Evolutionary conservation across 2,329 filamentous ascomycete species (phyloP).

Genomic region (Tolypocladium pustulatum): DNA sequence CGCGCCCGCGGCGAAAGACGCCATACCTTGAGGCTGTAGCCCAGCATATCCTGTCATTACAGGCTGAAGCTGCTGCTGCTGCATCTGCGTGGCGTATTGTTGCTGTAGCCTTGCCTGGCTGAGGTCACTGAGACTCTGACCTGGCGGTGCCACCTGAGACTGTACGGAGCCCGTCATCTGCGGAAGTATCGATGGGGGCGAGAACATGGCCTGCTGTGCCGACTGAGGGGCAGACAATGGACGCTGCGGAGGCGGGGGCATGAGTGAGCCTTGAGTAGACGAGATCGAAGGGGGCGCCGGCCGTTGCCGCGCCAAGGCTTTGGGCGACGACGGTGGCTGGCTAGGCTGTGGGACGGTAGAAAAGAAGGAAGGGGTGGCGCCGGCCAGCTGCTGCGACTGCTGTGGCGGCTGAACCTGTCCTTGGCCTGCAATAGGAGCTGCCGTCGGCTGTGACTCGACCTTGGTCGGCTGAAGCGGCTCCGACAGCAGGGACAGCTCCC

Average conservation of each 20-base stretch:
- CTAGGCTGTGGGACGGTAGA: conserved; percentile 29
- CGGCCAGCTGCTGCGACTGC: conserved; percentile 33
- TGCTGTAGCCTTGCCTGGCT: conserved; percentile 56
- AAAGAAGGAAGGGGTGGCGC: conserved; percentile 51
- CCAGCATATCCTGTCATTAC: conserved; percentile 23
- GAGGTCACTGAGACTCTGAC: conserved; percentile 68
- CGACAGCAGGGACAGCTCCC: conserved; percentile 43
- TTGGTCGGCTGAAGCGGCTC: conserved; percentile 43
- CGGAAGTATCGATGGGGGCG: conserved; percentile 64
- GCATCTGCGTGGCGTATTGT: conserved; percentile 40
- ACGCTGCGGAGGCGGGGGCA: conserved; percentile 67
- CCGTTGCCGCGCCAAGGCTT: conserved; percentile 44
- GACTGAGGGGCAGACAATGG: conserved; percentile 83
- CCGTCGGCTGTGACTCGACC: conserved; percentile 19
- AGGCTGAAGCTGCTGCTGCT: conserved; percentile 32
- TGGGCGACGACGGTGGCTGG: conserved; percentile 22
- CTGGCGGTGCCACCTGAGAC: conserved; percentile 55
- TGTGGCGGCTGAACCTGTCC: conserved; percentile 8
- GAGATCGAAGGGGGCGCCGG: conserved; percentile 58
- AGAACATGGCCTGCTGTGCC: conserved; percentile 62
- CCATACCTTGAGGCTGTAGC: conserved; percentile 24
- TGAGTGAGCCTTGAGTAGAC: conserved; percentile 50
- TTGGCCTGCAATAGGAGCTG: not conserved
- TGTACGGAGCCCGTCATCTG: conserved; percentile 68
- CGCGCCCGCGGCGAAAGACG: conserved; percentile 24